Evolutionary conservation across 139 green algal genomes (phyloP).

Genomic region (Trebouxia sp.): DNA sequence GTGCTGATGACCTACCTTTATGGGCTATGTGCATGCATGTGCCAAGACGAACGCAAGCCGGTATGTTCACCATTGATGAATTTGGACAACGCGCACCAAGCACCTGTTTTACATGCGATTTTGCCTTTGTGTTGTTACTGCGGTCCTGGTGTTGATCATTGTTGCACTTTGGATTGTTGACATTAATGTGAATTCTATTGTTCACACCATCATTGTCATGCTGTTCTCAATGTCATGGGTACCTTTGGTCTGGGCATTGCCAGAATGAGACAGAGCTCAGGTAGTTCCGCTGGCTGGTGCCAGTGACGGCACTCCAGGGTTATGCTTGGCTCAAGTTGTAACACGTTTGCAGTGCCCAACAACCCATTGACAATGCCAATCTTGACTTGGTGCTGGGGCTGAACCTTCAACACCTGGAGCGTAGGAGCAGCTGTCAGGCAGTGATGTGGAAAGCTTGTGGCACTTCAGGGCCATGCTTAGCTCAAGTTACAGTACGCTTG

Average conservation of each 20-base stretch:
- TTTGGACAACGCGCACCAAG: no score
- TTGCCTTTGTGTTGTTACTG: no score
- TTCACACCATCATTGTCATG: not conserved
- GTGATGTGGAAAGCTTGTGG: not conserved
- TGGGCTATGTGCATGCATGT: no score
- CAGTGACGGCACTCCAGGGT: not conserved
- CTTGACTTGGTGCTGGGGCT: not conserved
- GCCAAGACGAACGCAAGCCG: no score
- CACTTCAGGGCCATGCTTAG: not conserved
- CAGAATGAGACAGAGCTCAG: not conserved
- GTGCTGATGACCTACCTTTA: no score
- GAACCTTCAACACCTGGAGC: not conserved
- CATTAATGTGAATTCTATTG: not conserved
- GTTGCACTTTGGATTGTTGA: no score
- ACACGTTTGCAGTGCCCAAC: not conserved
- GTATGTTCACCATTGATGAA: no score
- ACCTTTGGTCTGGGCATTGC: conserved; percentile 14
- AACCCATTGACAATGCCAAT: conserved; percentile 8
- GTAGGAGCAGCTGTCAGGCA: not conserved
- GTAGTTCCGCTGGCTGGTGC: not conserved
- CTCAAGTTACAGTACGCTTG: not conserved
- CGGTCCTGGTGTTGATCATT: no score
- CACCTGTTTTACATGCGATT: no score
- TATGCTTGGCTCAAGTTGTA: not conserved
- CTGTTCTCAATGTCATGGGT: no score